Conservation (phyloP, 306 rosid species). For the Glycine tomentella region DNA sequence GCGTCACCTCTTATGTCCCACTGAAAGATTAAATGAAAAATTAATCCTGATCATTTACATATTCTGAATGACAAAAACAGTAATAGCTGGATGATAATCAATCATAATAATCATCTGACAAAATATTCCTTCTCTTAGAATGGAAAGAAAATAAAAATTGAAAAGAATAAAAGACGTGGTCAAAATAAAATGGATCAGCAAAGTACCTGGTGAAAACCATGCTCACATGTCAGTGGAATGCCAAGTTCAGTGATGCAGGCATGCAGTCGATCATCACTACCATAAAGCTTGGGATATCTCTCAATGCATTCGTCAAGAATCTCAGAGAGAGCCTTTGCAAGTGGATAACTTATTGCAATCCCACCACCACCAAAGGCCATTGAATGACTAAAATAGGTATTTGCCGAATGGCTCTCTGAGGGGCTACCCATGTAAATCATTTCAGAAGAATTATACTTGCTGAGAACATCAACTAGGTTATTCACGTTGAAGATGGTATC, state of each 20-base stretch:
- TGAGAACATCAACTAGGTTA: conserved; percentile 74
- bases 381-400: conserved; percentile 78
- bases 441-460: conserved; percentile 79
- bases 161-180: conserved; percentile 5
- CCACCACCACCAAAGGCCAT: conserved; percentile 91
- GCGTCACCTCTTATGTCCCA: conserved; percentile 80
- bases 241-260: conserved; percentile 89
- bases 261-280: conserved; percentile 85
- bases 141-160: conserved; percentile 13
- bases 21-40: conserved; percentile 52
- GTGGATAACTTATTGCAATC: conserved; percentile 69
- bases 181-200: conserved; percentile 22
- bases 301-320: conserved; percentile 77
- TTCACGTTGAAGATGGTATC: conserved; percentile 77
- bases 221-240: conserved; percentile 70
- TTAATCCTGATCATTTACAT: conserved; percentile 21
- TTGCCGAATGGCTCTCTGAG: conserved; percentile 84
- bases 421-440: conserved; percentile 84
- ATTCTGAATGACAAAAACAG: conserved; percentile 38
- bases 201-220: conserved; percentile 83
- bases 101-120: conserved; percentile 26
- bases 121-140: conserved; percentile 5
- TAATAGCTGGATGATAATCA: conserved; percentile 10
- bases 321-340: conserved; percentile 66
- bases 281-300: conserved; percentile 80